Percentiles rank a stretch among this genome's conserved stretches.
Evolutionary conservation across 2,329 filamentous ascomycete genomes (phyloP).

Genomic region (Salinomyces thailandicus): DNA sequence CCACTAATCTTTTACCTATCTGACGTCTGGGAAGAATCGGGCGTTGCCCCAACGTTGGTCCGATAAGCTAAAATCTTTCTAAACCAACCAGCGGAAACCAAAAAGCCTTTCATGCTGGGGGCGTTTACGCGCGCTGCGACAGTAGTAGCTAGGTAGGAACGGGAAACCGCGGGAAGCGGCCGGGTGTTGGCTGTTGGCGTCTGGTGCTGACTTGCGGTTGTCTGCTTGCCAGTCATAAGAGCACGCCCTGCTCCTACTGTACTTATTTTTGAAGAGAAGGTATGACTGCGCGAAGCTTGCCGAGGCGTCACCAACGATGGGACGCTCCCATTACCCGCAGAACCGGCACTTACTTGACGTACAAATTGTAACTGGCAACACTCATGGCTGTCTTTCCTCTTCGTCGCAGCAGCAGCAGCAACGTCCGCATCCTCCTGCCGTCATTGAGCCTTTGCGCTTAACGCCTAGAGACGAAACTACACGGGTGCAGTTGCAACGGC

Average conservation of each 20-base stretch:
- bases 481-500: conserved; percentile 21
- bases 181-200: no score
- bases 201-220: no score
- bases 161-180: no score
- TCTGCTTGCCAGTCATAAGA: conserved; percentile 1
- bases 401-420: conserved; percentile 3
- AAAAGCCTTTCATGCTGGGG: no score
- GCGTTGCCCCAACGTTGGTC: no score
- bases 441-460: conserved; percentile 11
- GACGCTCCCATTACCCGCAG: conserved; percentile 10
- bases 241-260: not conserved
- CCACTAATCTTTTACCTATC: no score
- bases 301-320: conserved; percentile 1
- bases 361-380: conserved; percentile 13
- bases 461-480: conserved; percentile 19
- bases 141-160: no score
- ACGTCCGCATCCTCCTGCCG: conserved; percentile 1
- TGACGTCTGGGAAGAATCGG: no score
- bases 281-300: not conserved
- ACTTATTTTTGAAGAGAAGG: not conserved
- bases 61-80: no score
- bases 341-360: conserved; percentile 14
- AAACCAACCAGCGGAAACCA: no score
- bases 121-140: no score
- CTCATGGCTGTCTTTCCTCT: not conserved